Evolutionary conservation across 345 rosid genomes (phyloP).

Genomic region (Eucalyptus regnans): DNA sequence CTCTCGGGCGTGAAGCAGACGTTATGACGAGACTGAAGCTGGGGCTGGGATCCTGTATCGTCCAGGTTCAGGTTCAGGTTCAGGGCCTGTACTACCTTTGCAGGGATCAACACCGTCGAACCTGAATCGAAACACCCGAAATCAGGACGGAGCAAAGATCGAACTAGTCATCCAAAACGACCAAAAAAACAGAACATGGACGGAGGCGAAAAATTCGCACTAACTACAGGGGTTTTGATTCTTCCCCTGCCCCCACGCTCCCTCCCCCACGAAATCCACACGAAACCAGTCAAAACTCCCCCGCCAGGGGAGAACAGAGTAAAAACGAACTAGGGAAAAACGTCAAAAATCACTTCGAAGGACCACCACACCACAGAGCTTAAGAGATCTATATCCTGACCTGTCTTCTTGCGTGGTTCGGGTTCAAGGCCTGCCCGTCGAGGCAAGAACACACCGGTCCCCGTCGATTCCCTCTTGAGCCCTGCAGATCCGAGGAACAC

Average conservation of each 20-base stretch:
- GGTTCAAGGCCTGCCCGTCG: constrained; percentile 21
- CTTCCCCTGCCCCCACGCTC: neutral
- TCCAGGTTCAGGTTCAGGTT: constrained; percentile 39
- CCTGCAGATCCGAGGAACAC: constrained; percentile 36
- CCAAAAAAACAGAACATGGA: neutral
- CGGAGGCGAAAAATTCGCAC: neutral
- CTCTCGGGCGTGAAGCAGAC: neutral
- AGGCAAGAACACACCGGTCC: constrained; percentile 90
- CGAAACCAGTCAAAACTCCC: neutral
- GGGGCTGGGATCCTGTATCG: constrained; percentile 10
- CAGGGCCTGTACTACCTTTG: constrained; percentile 67
- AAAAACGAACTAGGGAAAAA: neutral
- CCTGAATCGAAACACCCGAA: neutral
- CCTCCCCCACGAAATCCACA: neutral
- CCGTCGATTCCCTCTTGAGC: constrained; percentile 40
- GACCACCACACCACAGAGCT: neutral
- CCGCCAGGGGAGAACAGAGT: neutral
- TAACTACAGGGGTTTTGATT: neutral
- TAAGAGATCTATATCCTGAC: constrained; percentile 3
- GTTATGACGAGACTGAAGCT: constrained; percentile 9
- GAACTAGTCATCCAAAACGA: neutral
- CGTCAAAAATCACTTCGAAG: neutral
- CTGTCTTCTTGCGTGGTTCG: constrained; percentile 43
- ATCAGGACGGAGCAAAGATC: neutral
- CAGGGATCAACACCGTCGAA: constrained; percentile 61